Conservation (phyloP, 139 green algal species). For the Chlamydomonas schloesseri region DNA sequence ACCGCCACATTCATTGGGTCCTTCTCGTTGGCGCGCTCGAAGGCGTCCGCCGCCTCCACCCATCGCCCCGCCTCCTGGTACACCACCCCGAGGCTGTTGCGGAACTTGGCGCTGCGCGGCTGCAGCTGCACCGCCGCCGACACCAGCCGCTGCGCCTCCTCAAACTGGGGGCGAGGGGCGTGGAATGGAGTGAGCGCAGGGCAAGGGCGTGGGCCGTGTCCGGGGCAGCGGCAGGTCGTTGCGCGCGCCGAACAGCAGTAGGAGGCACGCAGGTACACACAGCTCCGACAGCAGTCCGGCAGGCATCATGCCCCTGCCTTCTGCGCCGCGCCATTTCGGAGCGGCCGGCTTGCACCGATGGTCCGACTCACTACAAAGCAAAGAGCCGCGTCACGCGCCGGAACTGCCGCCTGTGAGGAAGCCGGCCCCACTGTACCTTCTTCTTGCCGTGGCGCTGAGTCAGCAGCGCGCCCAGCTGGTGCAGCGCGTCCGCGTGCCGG, state of each 20-base stretch:
- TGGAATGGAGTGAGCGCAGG: too few species aligned
- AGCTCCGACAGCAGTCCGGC: too few species aligned
- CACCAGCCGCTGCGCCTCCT: slow-evolving; percentile 36
- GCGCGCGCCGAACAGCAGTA: not conserved
- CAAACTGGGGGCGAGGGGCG: not conserved
- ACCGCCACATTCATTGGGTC: slow-evolving; percentile 62
- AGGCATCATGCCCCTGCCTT: too few species aligned
- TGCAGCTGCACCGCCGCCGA: slow-evolving; percentile 12
- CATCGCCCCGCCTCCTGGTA: slow-evolving; percentile 13
- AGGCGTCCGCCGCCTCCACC: slow-evolving; percentile 52
- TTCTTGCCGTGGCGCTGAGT: slow-evolving; percentile 39
- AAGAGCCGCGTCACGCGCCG: too few species aligned
- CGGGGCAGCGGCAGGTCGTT: not conserved
- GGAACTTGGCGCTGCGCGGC: slow-evolving; percentile 41
- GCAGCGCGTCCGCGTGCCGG: slow-evolving; percentile 39
- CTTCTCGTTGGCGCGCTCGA: slow-evolving; percentile 64
- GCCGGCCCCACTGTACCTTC: slow-evolving; percentile 12
- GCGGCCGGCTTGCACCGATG: too few species aligned
- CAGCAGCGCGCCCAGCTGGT: slow-evolving; percentile 52
- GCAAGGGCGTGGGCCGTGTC: too few species aligned
- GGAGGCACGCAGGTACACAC: too few species aligned
- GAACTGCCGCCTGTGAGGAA: too few species aligned
- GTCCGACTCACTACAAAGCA: too few species aligned
- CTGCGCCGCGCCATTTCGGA: too few species aligned
- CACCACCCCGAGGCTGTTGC: slow-evolving; percentile 47